Evolutionary conservation across 148 eudicot genomes (phyloP), one percentile per base, ranked within the genome.

Genomic region (Spergularia bocconei): DNA sequence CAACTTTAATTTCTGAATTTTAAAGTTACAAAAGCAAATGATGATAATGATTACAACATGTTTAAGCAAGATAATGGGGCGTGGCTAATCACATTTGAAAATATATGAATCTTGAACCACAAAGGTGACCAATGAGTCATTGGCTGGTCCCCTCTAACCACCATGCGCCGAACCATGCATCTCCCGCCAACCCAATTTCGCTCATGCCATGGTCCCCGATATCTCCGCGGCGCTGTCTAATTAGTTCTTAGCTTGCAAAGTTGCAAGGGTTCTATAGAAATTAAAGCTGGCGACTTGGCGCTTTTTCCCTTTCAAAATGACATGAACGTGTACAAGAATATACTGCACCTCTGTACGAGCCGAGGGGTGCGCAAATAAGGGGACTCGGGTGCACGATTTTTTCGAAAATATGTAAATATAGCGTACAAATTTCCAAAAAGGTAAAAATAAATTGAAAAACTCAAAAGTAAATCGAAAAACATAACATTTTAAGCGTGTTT

Each of bases 111-210:
- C 5, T 10, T 57, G 71, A 33, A 19, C 71, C 71, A 19, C 55
- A 50, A 52, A 6, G 41, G 41, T 41, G 41, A 65, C 50, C 13
- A 16, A 5, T 52, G 58, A 33, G 20, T 29, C 53, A 53, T 69
- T 41, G 60, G 41, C 23, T 75, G 70, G 78, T 67, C 61, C 60
- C 69, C 36, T 21, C 33, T 44, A 51, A 29, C 62, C 75, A 65
- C 59, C 83, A 80, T 80, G 83, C 75, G 79, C 79, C 83, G 82
- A 80, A 59, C 19, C 50, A 13, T 7, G 23, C 33, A 9, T 44
- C 11, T 33, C 25, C 13, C 38, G 13, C 69, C 51, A 65, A 41
- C 36, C 67, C 15, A 17, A 39, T 7, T 29, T 29, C 36, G 36
- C 4, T 29, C 36, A 29, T 29, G 36, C 36, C 0, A 29, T n/a